Evolutionary conservation across 1,284 basidiomycete genomes (phyloP).

Genomic region (Ustilago hordei): DNA sequence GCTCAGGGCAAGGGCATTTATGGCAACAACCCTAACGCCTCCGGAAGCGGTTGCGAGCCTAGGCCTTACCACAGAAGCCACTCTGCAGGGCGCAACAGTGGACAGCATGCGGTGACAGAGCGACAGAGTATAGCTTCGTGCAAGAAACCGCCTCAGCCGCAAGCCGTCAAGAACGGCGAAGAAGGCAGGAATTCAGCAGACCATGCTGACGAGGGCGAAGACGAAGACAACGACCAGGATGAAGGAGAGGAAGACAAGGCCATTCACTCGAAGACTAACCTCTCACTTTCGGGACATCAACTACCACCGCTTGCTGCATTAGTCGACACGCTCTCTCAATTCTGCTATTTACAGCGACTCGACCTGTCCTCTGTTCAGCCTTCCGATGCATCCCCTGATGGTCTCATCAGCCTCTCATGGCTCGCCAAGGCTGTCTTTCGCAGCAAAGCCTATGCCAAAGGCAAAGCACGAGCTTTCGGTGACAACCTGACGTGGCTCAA

Average conservation of each 20-base stretch:
- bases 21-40: slow-evolving; percentile 6
- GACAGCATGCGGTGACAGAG: neutral
- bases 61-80: neutral
- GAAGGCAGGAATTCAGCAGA: neutral
- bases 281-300: slow-evolving; percentile 54
- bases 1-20: slow-evolving; percentile 20
- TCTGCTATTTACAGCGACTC: slow-evolving; percentile 55
- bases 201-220: neutral
- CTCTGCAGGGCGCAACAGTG: neutral
- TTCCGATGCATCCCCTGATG: slow-evolving; percentile 45
- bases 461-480: slow-evolving; percentile 35
- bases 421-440: slow-evolving; percentile 56
- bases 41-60: slow-evolving; percentile 9
- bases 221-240: neutral
- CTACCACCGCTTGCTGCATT: slow-evolving; percentile 52
- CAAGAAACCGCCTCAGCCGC: neutral
- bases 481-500: slow-evolving; percentile 49
- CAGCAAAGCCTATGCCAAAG: slow-evolving; percentile 33
- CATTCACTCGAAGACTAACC: slow-evolving; percentile 39
- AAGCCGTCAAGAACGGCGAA: neutral
- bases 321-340: slow-evolving; percentile 58
- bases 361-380: slow-evolving; percentile 59
- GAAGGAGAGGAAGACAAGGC: slow-evolving; percentile 19
- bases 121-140: neutral
- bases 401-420: slow-evolving; percentile 49